Base-by-base conservation (phyloP, 2,329 filamentous ascomycete species). In the Epichloe baconii region DNA sequence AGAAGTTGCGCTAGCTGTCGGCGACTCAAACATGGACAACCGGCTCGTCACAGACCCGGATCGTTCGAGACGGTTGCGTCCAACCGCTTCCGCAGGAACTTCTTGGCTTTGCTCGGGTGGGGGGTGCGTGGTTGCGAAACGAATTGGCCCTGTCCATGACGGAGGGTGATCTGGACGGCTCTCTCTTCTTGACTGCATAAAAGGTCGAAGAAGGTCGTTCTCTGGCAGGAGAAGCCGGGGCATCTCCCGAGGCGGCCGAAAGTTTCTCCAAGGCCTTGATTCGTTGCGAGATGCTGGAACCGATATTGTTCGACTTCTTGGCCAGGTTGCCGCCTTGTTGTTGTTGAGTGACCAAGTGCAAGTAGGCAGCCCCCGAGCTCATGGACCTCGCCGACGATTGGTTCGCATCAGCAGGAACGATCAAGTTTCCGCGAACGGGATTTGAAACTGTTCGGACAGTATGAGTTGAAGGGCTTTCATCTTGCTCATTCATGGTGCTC, bases 221-320 rank as follows among this genome's bases (percentile, higher is more conserved):
- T 31, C 64, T 58, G 48, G 47, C 50, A 2, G 57, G 50, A 3
- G 55, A 37, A 10, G 56, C 52, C 38, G 56, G 58, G 4, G 56
- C 36, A 3, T 67, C 67, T 4, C 54, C 59, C 10, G 58, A 55
- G 51, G 63, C 55, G 10, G 75, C 68, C 53, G 83, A 76, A 57
- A 93, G 76, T 66, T 88, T 90, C 63, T 95, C 87, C 49, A 98
- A 73, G 6, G 90, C 89, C 67, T 95, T 94, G 65, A 97, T 97
- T 42, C 93, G 84, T 65, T 91, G 88, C 3, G 91, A 94, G 54
- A 98, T 96, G 58, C 88, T 89, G 8, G 86, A 89, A 7, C 88
- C 90, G 23, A 97, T 79, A 60, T 87, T 93, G 37, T 47, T 51
- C 57, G 83, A 76, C 64, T 90, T 94, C 51, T 64, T 66, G 45